Base-by-base conservation (phyloP, 2,329 filamentous ascomycete species). In the Fonsecaea pugnacius region DNA sequence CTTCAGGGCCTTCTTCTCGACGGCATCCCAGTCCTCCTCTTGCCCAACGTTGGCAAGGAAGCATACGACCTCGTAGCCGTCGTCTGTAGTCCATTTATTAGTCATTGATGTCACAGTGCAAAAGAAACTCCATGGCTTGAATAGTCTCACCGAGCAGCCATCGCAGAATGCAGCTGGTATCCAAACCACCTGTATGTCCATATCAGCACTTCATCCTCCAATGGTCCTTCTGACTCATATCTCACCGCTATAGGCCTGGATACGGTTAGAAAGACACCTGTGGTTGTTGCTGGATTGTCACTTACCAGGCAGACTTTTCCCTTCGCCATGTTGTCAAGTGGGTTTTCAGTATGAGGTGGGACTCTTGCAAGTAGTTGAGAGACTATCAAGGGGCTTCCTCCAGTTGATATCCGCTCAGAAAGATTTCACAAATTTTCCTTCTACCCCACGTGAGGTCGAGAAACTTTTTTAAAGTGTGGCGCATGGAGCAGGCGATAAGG, bases 41-140 rank as follows among this genome's bases (percentile, higher is more conserved):
- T 91, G 89, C 64, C 90, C 90, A 71, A 91, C 86, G 78, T 91
- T 83, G 79, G 89, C 89, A 75, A 90, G 71, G 74, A 88, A 89
- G 78, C 84, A 86, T 71, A 89, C 83, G 69, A 90, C 88, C 70
- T 83, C 81, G 72, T 83, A 83, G 40, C 80, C 81, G 71, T 83
- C 75, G 71, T 84, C 81, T 60, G 69, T 63, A 64, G 76, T 65
- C 65, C 78, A 80, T 69, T 77, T 78, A 48, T 48, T 5, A 48
- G 43, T 48, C 18, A 24, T 18, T 27, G 8, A 10, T 24, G 43
- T 48, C 24, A 21, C 40, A 46, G 7, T 46, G 40, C 18, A 24
- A 27, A 48, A 10, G n/a, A 30, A 30, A 24, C 21, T 27, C 21
- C 12, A 5, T 18, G 9, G 4, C 21, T 4, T 12, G 9, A 9